Base-by-base conservation (phyloP, 306 rosid species). In the Fragaria vesca region DNA sequence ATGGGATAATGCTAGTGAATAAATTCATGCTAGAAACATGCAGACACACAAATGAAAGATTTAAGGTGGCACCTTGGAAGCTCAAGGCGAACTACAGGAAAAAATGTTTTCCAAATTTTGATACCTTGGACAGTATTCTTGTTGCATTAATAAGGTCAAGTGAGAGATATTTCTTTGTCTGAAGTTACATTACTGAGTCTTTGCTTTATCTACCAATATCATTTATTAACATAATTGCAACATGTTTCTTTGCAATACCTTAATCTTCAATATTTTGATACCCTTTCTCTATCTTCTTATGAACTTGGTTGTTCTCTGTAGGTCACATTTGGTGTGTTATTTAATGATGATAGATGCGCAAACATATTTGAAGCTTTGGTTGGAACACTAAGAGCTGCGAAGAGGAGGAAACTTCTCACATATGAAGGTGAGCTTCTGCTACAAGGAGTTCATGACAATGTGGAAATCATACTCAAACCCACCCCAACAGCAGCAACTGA, bases 371-470 rank as follows among this genome's bases (percentile, higher is more conserved):
- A 95, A 81, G 97, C 98, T 55, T 83, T 92, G 51, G 98, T 95
- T 63, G 97, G 97, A 69, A 95, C 98, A 13, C 91, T 92, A 74
- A 72, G 97, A 79, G 98, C 97, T 3, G 98, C 96, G 15, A 95
- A 95, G 83, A 95, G 76, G 81, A 69, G 97, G 12, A 92, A 91
- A 79, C 0, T 89, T 71, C 28, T 95, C 76, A 45, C 87, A n/a
- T 95, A 88, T 20, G 96, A 91, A 12, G 97, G 98, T 18, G 98
- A 95, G 86, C 84, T 92, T 45, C 89, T 95, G 75, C 90, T 92
- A 78, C 98, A 91, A 86, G 98, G 98, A 55, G 98, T 95, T 79
- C 98, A 92, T 72, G 98, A 95, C 80, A 91, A 88, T 48, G 98
- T 92, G 63, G 96, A 89, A 84, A 95, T 95, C 80, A 77, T 66